phyloP scores from a whole-genome alignment of 202 grass and related monocot species.

The Panicum virgatum region DNA sequence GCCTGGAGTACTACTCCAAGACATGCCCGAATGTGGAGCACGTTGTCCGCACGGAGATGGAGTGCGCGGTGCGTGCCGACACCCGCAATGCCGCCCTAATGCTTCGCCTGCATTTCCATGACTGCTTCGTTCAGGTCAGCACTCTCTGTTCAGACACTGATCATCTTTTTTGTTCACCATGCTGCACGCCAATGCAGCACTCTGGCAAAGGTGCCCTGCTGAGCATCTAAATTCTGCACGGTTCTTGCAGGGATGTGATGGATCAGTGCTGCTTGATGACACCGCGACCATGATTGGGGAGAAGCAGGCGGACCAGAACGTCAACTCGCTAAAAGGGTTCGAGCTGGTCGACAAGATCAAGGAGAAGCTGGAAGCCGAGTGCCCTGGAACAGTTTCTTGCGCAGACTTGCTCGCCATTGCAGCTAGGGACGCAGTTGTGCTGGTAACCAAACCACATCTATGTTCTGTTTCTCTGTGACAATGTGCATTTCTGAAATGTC shows the following conservation, averaged over 20 bases:
- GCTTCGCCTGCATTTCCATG: constrained; percentile 84
- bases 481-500: neutral
- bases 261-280: constrained; percentile 85
- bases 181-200: neutral
- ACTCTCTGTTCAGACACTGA: neutral
- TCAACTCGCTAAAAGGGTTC: constrained; percentile 79
- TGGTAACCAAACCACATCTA: constrained; percentile 44
- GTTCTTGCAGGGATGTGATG: constrained; percentile 77
- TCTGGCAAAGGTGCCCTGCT: neutral
- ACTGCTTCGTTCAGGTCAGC: constrained; percentile 83
- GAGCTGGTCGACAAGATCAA: constrained; percentile 85
- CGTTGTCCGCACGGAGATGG: constrained; percentile 77
- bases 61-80: constrained; percentile 64
- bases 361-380: constrained; percentile 77
- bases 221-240: neutral
- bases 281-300: constrained; percentile 64
- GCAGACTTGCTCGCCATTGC: constrained; percentile 84
- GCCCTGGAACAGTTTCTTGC: constrained; percentile 71
- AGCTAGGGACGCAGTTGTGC: constrained; percentile 67
- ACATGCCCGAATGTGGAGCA: constrained; percentile 67
- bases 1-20: constrained; percentile 81
- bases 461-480: neutral
- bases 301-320: constrained; percentile 77
- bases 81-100: constrained; percentile 71
- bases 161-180: neutral